Conservation (phyloP, 352 stramenopile genomes). For the Paralagenidium karlingii region DNA sequence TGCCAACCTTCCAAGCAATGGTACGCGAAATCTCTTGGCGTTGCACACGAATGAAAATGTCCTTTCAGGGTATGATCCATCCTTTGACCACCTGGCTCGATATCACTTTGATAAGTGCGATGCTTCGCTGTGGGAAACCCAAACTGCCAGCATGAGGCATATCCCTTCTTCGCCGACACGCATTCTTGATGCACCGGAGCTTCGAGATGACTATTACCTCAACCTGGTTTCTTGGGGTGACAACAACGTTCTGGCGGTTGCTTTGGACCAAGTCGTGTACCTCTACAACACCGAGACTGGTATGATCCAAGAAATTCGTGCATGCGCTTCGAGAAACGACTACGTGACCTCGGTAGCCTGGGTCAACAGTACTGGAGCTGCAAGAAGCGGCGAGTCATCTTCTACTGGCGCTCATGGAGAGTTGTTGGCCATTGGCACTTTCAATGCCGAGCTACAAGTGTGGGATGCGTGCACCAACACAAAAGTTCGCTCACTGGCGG, state of each 20-base stretch:
- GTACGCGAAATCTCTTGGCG: too few relatives aligned
- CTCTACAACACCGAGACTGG: constrained; percentile 96
- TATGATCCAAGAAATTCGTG: constrained; percentile 90
- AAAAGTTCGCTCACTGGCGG: constrained; percentile 81
- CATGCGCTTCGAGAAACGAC: constrained; percentile 46
- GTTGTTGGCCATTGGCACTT: constrained; percentile 94
- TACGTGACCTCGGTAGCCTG: constrained; percentile 97
- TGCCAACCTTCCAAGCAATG: too few relatives aligned
- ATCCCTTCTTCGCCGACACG: constrained; percentile 30
- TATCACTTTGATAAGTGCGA: too few relatives aligned
- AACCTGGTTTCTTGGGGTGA: constrained; percentile 97
- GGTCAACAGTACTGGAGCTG: constrained; percentile 59
- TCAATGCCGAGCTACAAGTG: constrained; percentile 89
- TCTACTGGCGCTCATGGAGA: constrained; percentile 20
- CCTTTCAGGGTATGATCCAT: too few relatives aligned
- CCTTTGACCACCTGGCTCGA: too few relatives aligned
- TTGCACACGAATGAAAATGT: too few relatives aligned
- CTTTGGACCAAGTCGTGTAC: constrained; percentile 96
- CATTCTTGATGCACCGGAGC: constrained; percentile 96
- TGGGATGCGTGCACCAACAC: constrained; percentile 91
- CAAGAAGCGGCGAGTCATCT: too few relatives aligned
- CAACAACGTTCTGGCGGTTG: constrained; percentile 95
- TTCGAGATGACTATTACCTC: constrained; percentile 99
- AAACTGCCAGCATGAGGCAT: constrained; percentile 5
- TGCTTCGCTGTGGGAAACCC: too few relatives aligned